Conservation (phyloP, 148 eudicot genomes). For the Nyssa sinensis region DNA sequence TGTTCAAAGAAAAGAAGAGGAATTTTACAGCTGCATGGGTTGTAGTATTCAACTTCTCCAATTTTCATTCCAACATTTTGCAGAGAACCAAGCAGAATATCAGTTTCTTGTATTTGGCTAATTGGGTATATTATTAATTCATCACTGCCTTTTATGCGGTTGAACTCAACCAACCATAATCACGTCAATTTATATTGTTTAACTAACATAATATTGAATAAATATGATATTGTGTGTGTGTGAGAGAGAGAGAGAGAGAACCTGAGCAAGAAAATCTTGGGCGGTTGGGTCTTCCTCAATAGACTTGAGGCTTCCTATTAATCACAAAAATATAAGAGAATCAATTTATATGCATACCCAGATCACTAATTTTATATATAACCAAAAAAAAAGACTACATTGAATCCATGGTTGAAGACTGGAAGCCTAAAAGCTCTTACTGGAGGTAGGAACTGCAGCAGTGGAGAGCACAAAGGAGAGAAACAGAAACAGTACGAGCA, state of each 20-base stretch:
- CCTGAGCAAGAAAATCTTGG: constrained; percentile 7
- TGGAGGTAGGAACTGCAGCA: constrained; percentile 16
- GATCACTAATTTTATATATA: not conserved
- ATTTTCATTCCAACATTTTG: too few species aligned
- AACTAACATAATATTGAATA: not conserved
- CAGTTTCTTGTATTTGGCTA: too few species aligned
- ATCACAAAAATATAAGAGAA: not conserved
- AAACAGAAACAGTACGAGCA: constrained; percentile 2
- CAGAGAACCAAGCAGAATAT: too few species aligned
- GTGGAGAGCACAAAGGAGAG: constrained; percentile 13
- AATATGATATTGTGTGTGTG: too few species aligned
- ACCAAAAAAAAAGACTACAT: not conserved
- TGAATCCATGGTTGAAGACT: not conserved
- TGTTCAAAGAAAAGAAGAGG: too few species aligned
- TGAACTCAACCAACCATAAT: too few species aligned
- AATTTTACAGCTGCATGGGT: too few species aligned
- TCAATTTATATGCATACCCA: not conserved
- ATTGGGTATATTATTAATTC: too few species aligned
- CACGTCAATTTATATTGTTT: too few species aligned
- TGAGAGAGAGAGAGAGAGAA: not conserved
- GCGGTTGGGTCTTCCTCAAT: not conserved
- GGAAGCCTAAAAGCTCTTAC: constrained; percentile 19
- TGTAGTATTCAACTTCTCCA: too few species aligned
- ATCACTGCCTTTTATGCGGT: too few species aligned
- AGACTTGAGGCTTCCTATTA: constrained; percentile 12